Evolutionary conservation across 371 early-diverging fungal genomes (phyloP).

Genomic region (Mortierella sp.): DNA sequence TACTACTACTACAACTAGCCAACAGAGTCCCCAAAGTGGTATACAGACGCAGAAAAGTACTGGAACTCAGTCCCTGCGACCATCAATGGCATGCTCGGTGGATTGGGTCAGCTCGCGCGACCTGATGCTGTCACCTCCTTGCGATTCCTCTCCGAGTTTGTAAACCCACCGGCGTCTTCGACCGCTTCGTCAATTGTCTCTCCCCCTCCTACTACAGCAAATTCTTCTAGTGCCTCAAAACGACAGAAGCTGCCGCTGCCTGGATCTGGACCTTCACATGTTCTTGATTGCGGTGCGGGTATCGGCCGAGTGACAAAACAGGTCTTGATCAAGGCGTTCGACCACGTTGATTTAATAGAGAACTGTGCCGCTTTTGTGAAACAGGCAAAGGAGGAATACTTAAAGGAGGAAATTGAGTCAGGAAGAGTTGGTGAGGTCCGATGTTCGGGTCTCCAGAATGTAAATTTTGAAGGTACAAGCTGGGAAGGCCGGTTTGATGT

Average conservation of each 20-base stretch:
- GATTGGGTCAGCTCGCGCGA: slow-evolving; percentile 79
- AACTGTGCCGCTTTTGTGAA: slow-evolving; percentile 83
- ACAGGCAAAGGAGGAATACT: slow-evolving; percentile 72
- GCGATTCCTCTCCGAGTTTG: slow-evolving; percentile 75
- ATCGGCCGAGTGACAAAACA: slow-evolving; percentile 94
- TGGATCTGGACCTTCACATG: slow-evolving; percentile 41
- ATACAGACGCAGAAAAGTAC: slow-evolving; percentile 89
- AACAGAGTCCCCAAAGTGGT: slow-evolving; percentile 70
- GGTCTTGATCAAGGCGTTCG: slow-evolving; percentile 81
- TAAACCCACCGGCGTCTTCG: slow-evolving; percentile 44
- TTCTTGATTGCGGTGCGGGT: slow-evolving; percentile 92
- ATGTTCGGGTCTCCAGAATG: slow-evolving; percentile 86
- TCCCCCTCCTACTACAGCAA: slow-evolving; percentile 58
- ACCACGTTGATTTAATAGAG: slow-evolving; percentile 92
- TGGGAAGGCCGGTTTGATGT: slow-evolving; percentile 80
- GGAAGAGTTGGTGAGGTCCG: slow-evolving; percentile 73
- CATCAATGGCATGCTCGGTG: slow-evolving; percentile 92
- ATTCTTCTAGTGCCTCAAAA: slow-evolving; percentile 2
- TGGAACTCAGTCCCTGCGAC: slow-evolving; percentile 84
- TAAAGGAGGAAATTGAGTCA: slow-evolving; percentile 65
- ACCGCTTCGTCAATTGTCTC: slow-evolving; percentile 52
- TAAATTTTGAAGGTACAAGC: slow-evolving; percentile 70
- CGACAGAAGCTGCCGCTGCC: slow-evolving; percentile 41
- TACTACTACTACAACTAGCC: slow-evolving; percentile 10
- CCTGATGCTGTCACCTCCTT: slow-evolving; percentile 81